Evolutionary conservation across 345 rosid species (phyloP).

Genomic region (Arabidopsis suecica): DNA sequence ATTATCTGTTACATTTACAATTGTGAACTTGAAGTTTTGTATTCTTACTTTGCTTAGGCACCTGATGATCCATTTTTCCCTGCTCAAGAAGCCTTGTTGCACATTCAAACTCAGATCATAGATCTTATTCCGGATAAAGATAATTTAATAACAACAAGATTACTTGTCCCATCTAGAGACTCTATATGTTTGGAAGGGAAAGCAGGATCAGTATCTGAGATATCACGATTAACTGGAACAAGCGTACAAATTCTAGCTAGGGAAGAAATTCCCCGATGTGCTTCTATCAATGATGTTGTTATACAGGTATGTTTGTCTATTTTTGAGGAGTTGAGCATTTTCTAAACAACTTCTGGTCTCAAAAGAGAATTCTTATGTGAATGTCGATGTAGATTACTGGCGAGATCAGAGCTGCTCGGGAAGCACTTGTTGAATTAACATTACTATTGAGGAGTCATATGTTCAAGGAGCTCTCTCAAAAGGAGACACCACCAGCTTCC

Average conservation of each 20-base stretch:
- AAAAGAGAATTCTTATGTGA: constrained; percentile 30
- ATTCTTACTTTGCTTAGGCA: constrained; percentile 54
- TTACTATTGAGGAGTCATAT: constrained; percentile 70
- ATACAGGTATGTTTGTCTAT: constrained; percentile 70
- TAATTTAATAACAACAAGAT: constrained; percentile 68
- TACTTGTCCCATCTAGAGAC: constrained; percentile 77
- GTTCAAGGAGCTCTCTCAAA: constrained; percentile 68
- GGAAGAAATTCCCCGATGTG: constrained; percentile 68
- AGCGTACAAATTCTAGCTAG: constrained; percentile 70
- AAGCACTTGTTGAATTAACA: constrained; percentile 94
- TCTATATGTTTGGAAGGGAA: constrained; percentile 86
- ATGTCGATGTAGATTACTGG: constrained; percentile 73
- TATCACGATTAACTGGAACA: constrained; percentile 79
- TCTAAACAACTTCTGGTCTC: constrained; percentile 7
- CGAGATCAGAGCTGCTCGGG: constrained; percentile 87
- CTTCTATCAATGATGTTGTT: constrained; percentile 67
- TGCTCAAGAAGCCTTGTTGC: constrained; percentile 98
- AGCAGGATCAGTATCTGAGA: constrained; percentile 78
- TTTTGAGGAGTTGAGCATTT: background rate
- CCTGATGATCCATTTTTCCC: constrained; percentile 97
- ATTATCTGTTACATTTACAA: background rate
- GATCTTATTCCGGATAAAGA: constrained; percentile 83
- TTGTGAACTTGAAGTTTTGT: constrained; percentile 26
- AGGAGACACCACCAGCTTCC: constrained; percentile 61
- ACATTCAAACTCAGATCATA: constrained; percentile 84